These are phyloP conservation scores for Cyclanthera cordifolia DNA, from an alignment of 306 rosid genomes.

Conservation along the genomic window DNA sequence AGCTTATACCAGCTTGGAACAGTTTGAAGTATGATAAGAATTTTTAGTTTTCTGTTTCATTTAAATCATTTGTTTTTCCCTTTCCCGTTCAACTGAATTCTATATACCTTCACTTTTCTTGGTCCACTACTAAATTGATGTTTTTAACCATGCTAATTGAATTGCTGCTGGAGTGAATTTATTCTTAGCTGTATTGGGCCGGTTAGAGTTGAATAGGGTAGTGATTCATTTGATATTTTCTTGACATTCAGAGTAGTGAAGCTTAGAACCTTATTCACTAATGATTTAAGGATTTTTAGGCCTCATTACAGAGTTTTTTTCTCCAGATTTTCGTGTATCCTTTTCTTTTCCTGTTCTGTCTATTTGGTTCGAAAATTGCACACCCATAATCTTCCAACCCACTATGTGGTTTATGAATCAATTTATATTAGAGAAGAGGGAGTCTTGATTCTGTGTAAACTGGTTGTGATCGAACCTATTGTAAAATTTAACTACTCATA, in stretches of 20 bases:
- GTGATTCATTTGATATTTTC: neutral
- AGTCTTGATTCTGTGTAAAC: neutral
- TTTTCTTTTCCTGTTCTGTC: neutral
- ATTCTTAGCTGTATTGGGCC: neutral
- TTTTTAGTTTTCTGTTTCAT: slow-evolving; percentile 5
- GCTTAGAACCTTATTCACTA: neutral
- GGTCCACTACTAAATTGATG: neutral
- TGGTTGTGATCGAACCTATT: neutral
- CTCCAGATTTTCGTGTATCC: neutral
- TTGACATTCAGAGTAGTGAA: slow-evolving; percentile 3
- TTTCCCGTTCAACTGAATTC: neutral
- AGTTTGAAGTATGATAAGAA: slow-evolving; percentile 40
- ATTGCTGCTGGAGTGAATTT: neutral
- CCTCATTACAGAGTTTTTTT: neutral
- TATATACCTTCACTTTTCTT: neutral
- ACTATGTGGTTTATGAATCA: neutral
- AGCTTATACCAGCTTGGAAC: slow-evolving; percentile 41
- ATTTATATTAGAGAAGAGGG: neutral
- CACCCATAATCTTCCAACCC: neutral
- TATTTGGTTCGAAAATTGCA: neutral
- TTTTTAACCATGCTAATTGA: neutral
- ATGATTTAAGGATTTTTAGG: neutral
- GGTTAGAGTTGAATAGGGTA: neutral
- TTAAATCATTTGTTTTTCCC: slow-evolving; percentile 1
- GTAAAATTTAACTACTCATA: neutral